These are phyloP conservation scores for Plasmopara halstedii DNA, from an alignment of 352 stramenopile genomes.

Conservation along the genomic window DNA sequence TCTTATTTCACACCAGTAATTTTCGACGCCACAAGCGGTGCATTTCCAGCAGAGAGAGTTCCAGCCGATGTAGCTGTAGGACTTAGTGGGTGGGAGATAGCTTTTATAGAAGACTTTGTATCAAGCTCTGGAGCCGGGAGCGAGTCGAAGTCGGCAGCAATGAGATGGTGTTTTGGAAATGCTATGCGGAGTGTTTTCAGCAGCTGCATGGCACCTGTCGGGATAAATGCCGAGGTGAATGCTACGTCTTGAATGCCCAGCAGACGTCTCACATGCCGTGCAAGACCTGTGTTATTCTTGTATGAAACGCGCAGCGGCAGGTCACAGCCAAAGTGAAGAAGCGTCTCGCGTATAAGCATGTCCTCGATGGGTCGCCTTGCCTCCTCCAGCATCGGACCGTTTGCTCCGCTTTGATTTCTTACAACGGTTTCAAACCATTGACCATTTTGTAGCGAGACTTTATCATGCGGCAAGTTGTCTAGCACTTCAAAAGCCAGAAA, in stretches of 20 bases:
- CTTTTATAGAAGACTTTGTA: conserved; percentile 36
- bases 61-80: conserved; percentile 57
- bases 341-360: conserved; percentile 63
- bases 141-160: conserved; percentile 85
- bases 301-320: conserved; percentile 58
- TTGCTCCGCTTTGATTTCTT: conserved; percentile 10
- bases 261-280: conserved; percentile 39
- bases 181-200: conserved; percentile 67
- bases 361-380: conserved; percentile 45
- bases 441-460: conserved; percentile 64
- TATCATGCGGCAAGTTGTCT: conserved; percentile 90
- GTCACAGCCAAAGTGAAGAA: conserved; percentile 67
- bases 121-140: conserved; percentile 67
- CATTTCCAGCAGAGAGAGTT: conserved; percentile 71
- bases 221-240: conserved; percentile 76
- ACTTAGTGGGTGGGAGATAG: conserved; percentile 54
- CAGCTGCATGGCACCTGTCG: conserved; percentile 82
- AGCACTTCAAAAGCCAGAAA: conserved; percentile 86
- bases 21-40: conserved; percentile 84
- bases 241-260: conserved; percentile 41
- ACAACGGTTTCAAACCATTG: conserved; percentile 76
- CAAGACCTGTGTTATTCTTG: conserved; percentile 46
- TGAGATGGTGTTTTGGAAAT: conserved; percentile 82
- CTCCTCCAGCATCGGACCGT: conserved; percentile 32
- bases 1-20: conserved; percentile 28